Base-by-base conservation (phyloP, 768 basidiomycete species). In the Macrolepiota dolichaula region DNA sequence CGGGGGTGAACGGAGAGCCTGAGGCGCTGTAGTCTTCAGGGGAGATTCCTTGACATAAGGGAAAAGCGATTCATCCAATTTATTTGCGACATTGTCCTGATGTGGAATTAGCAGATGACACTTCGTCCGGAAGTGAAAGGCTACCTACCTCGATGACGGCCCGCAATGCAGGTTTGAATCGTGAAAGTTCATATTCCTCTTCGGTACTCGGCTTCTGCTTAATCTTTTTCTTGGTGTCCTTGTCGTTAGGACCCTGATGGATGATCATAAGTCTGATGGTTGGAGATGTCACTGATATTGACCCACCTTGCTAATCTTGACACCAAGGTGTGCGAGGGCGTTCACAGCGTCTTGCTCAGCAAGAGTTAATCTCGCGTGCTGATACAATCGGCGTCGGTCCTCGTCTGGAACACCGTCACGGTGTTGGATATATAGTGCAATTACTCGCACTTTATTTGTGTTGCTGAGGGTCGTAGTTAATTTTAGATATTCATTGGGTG, bases 361-460 rank as follows among this genome's bases (percentile, higher is more conserved):
- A 59, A 96, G 73, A 4, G 86, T 85, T 44, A 99, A 76, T 47
- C 93, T 82, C 19, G 96, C 97, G 71, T 99, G 97, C 70, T 98
- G 95, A 72, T 95, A 98, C 60, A 99, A 73, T 60, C 97, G 81
- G 62, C 96, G 85, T 58, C 93, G 87, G 74, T 99, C 97, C 70
- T 98, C 97, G 55, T 98, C 96, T n/a, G 97, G 95, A 19, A 98
- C 96, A 40, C 97, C 97, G 67, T 98, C 97, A 29, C 96, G 88
- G 72, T 88, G 83, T 71, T 96, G 88, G 66, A 98, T 92, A 71
- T 98, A 99, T 29, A 98, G 79, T 17, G 96, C 93, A 61, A 99
- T 91, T 66, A 99, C 90, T 46, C 97, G 91, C 44, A 98, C 94
- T 81, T 99, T 99, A 74, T 94, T 95, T 53, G 80, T 74, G 67